A percentile compares a stretch with the other conserved stretches of the same genome.
phyloP scores from a whole-genome alignment of 805 yeast species.

The Kuraishia cidri region DNA sequence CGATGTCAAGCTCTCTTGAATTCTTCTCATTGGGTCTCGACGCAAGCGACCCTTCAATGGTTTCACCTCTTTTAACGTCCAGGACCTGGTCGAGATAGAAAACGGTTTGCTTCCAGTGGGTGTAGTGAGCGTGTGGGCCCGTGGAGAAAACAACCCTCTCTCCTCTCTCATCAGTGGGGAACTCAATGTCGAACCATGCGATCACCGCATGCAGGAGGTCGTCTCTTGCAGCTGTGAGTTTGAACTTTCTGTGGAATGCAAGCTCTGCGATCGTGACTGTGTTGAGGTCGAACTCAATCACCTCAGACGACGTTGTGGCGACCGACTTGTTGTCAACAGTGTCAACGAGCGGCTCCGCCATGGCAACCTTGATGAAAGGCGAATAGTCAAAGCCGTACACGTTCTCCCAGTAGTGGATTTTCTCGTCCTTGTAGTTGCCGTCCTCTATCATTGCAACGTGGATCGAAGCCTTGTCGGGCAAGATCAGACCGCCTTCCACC shows the following conservation, averaged over 20 bases:
- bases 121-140: constrained; percentile 88
- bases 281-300: constrained; percentile 82
- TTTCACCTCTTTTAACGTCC: constrained; percentile 69
- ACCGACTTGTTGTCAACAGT: constrained; percentile 74
- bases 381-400: constrained; percentile 95
- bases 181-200: constrained; percentile 92
- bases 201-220: constrained; percentile 85
- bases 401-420: constrained; percentile 90
- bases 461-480: constrained; percentile 91
- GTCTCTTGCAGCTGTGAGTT: constrained; percentile 62
- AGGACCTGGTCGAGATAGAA: constrained; percentile 82
- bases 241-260: constrained; percentile 65
- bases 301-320: constrained; percentile 59
- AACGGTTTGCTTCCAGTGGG: constrained; percentile 99
- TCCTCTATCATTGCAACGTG: constrained; percentile 91
- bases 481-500: constrained; percentile 76
- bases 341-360: constrained; percentile 93
- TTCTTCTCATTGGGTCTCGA: constrained; percentile 70
- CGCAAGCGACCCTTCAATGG: constrained; percentile 59
- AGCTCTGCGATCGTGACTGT: constrained; percentile 79
- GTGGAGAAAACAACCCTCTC: constrained; percentile 75
- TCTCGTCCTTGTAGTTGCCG: constrained; percentile 84
- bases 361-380: constrained; percentile 79
- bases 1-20: constrained; percentile 87
- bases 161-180: constrained; percentile 50